Percentiles rank a stretch among this genome's conserved stretches.
Conservation (phyloP, 2,329 filamentous ascomycete species). For the Elsinoe ampelina region DNA sequence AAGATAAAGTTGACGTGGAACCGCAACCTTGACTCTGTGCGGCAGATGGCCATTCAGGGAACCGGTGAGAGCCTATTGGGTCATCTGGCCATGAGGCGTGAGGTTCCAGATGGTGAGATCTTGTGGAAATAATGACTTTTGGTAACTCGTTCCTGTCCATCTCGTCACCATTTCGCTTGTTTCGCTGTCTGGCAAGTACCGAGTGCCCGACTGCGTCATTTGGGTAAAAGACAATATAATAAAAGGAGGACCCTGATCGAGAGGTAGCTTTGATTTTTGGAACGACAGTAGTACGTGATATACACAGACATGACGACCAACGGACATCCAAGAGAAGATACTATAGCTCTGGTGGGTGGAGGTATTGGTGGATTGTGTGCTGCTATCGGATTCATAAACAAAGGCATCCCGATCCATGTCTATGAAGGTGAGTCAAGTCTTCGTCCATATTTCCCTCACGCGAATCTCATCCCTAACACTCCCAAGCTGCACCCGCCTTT, state of each 20-base stretch:
- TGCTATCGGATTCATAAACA: conserved; percentile 41
- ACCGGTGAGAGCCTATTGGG: conserved; percentile 2
- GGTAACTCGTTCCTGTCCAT: too few relatives aligned
- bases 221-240: neutral
- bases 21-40: neutral
- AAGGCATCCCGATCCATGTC: conserved; percentile 27
- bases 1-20: neutral
- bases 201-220: neutral
- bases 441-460: neutral
- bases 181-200: neutral
- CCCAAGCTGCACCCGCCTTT: conserved; percentile 39
- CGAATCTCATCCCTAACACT: neutral
- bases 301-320: neutral
- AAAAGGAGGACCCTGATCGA: neutral
- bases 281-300: neutral
- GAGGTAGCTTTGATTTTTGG: neutral
- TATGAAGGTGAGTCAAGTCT: conserved; percentile 19
- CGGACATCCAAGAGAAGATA: conserved; percentile 20
- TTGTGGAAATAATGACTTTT: too few relatives aligned
- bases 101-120: neutral
- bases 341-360: conserved; percentile 48
- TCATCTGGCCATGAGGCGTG: neutral
- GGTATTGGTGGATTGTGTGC: conserved; percentile 49
- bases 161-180: neutral
- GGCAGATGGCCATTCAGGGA: conserved; percentile 1